phyloP scores from a whole-genome alignment of 331 rosid genomes.

The Telfairia occidentalis region DNA sequence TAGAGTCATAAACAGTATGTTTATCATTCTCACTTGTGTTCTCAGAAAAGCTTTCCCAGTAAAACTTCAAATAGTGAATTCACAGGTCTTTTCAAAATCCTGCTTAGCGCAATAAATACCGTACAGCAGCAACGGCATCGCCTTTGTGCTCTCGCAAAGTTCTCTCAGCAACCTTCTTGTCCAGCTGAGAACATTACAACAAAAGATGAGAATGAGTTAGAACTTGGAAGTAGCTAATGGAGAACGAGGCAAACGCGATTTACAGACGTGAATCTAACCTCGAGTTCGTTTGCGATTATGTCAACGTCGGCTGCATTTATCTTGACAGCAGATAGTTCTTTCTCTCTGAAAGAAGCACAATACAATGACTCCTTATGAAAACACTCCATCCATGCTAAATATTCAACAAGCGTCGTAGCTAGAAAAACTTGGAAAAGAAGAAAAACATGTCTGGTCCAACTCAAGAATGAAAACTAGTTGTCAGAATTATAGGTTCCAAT shows the following conservation, averaged over 20 bases:
- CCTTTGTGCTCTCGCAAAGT: conserved; percentile 95
- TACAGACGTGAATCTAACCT: conserved; percentile 31
- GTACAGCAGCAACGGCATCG: conserved; percentile 83
- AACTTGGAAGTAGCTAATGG: not conserved
- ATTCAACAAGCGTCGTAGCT: not conserved
- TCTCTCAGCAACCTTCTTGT: conserved; percentile 85
- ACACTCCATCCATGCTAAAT: not conserved
- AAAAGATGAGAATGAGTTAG: not conserved
- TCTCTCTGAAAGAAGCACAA: conserved; percentile 47
- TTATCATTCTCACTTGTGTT: not conserved
- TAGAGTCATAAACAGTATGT: not conserved
- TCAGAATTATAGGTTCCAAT: not conserved
- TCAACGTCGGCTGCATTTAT: conserved; percentile 78
- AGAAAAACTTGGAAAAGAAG: not conserved
- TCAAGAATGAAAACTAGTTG: not conserved
- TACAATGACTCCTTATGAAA: not conserved
- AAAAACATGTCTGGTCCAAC: not conserved
- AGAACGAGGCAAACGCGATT: not conserved
- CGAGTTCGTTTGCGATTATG: conserved; percentile 85
- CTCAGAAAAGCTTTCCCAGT: not conserved
- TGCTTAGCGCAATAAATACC: conserved; percentile 28
- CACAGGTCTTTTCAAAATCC: not conserved
- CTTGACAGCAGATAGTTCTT: conserved; percentile 81
- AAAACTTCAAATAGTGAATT: not conserved
- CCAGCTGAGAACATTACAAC: conserved; percentile 34